Percentiles rank a stretch among this genome's conserved stretches.
phyloP scores from a whole-genome alignment of 2,329 filamentous ascomycete genomes.

The Botryotinia convoluta region DNA sequence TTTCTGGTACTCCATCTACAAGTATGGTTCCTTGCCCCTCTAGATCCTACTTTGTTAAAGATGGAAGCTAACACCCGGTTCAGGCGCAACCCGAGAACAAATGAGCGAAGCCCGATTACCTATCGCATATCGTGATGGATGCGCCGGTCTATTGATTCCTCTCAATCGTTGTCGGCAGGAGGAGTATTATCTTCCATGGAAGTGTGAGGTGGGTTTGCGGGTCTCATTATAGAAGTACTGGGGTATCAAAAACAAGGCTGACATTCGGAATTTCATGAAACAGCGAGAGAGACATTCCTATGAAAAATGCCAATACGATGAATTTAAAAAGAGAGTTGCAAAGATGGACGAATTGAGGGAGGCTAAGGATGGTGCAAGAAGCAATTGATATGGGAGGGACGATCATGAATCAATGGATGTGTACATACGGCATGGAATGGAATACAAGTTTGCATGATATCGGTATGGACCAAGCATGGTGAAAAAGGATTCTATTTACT shows the following conservation, averaged over 20 bases:
- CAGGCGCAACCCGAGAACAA: slow-evolving; percentile 75
- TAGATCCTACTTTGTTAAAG: not conserved
- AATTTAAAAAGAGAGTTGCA: slow-evolving; percentile 96
- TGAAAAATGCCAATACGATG: slow-evolving; percentile 98
- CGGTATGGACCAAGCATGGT: not conserved
- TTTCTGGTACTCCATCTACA: slow-evolving; percentile 38
- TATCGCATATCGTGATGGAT: slow-evolving; percentile 89
- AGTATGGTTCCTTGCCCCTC: slow-evolving; percentile 27
- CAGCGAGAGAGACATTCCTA: slow-evolving; percentile 97
- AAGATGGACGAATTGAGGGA: slow-evolving; percentile 97
- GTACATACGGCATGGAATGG: slow-evolving; percentile 28
- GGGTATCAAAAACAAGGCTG: slow-evolving; percentile 18
- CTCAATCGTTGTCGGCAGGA: slow-evolving; percentile 92
- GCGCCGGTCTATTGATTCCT: slow-evolving; percentile 90
- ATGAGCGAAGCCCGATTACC: slow-evolving; percentile 91
- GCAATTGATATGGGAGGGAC: slow-evolving; percentile 58
- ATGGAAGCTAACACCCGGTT: slow-evolving; percentile 44
- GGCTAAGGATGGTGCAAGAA: slow-evolving; percentile 78
- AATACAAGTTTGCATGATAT: slow-evolving; percentile 23
- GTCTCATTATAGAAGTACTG: not conserved
- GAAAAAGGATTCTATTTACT: not conserved
- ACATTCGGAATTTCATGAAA: slow-evolving; percentile 16
- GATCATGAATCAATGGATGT: slow-evolving; percentile 14
- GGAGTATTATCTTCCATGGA: slow-evolving; percentile 95
- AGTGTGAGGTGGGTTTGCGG: slow-evolving; percentile 74